These are phyloP conservation scores for Naumovozyma castellii DNA, from an alignment of 805 yeast species.

Conservation along the genomic window DNA sequence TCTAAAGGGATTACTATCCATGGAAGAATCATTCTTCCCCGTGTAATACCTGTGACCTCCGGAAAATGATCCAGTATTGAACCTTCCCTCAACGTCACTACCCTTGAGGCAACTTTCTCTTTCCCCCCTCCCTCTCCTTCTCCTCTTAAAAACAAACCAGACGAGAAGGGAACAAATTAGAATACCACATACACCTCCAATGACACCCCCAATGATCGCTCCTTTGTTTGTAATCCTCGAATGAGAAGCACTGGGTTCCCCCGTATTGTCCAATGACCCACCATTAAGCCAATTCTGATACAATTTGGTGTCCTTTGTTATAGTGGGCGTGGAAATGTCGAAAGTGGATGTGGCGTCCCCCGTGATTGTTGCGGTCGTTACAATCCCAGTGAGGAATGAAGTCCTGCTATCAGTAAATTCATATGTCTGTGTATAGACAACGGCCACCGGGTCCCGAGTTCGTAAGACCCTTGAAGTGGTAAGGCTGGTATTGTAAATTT, in stretches of 20 bases:
- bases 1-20: slow-evolving; percentile 16
- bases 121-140: slow-evolving; percentile 3
- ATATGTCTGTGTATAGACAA: slow-evolving; percentile 14
- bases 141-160: slow-evolving; percentile 15
- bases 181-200: slow-evolving; percentile 26
- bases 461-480: too few species aligned
- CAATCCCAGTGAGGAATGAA: slow-evolving; percentile 13
- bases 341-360: slow-evolving; percentile 10
- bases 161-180: slow-evolving; percentile 11
- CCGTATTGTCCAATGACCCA: neutral
- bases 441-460: neutral
- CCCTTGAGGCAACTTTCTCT: neutral
- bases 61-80: too few species aligned
- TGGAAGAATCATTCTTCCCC: too few species aligned
- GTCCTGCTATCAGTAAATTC: slow-evolving; percentile 15
- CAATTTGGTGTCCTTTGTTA: slow-evolving; percentile 17
- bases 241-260: neutral
- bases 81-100: too few species aligned
- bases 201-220: slow-evolving; percentile 25
- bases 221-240: slow-evolving; percentile 5
- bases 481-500: too few species aligned
- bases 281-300: slow-evolving; percentile 21
- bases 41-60: too few species aligned
- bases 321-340: slow-evolving; percentile 13
- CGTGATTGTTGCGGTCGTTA: slow-evolving; percentile 10